These are phyloP conservation scores for Lenzites betulinus DNA, from an alignment of 768 basidiomycete species.

Conservation along the genomic window DNA sequence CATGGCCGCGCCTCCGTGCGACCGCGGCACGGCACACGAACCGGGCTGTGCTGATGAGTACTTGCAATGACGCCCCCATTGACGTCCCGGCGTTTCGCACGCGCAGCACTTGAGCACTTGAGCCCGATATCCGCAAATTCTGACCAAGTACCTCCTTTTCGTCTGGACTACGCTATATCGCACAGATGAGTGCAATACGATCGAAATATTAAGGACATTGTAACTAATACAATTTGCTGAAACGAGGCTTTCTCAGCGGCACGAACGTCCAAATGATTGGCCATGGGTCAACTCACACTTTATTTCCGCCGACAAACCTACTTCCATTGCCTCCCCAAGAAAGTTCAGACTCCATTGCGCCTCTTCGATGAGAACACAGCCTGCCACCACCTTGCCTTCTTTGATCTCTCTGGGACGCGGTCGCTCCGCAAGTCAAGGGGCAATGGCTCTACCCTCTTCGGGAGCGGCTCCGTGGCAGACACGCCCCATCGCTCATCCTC, in stretches of 20 bases:
- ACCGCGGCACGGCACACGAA: background rate
- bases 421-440: background rate
- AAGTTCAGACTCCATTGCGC: background rate
- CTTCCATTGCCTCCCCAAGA: background rate
- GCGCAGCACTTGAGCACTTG: too few relatives aligned
- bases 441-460: background rate
- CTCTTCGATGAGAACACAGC: background rate
- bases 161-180: too few relatives aligned
- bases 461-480: background rate
- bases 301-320: background rate
- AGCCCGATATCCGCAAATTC: too few relatives aligned
- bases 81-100: background rate
- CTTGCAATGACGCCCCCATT: background rate
- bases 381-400: background rate
- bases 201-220: too few relatives aligned
- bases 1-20: background rate
- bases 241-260: too few relatives aligned
- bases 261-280: too few relatives aligned
- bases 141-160: too few relatives aligned
- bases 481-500: conserved; percentile 2
- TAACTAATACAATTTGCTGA: too few relatives aligned
- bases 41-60: background rate
- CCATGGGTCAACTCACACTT: background rate
- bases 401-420: background rate
- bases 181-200: too few relatives aligned